Evolutionary conservation across 441 rosid genomes (phyloP), one percentile per base, ranked within the genome.

Genomic region (Francoa sonchifolia): DNA sequence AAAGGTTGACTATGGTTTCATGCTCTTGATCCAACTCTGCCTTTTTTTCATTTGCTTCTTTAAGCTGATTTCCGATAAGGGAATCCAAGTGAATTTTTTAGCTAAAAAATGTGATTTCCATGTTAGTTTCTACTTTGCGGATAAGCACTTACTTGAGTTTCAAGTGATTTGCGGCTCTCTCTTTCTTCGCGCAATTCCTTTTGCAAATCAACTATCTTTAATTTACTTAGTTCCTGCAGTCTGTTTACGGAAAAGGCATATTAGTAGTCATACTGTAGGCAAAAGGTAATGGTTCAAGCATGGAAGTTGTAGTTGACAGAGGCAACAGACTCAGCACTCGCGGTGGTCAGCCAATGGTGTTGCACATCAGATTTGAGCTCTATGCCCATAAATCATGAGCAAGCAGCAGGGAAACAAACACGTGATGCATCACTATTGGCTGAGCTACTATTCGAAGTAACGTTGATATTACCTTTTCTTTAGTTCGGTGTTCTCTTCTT

Each of bases 1-100:
- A 74, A 14, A 85, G 65, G 8, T 65, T 62, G 34, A 85, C 63
- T 16, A 89, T 62, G 53, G 73, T 69, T 48, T 48, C 54, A 27
- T 48, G 54, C 33, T 48, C 54, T 36, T 22, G 28, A 44, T 67
- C 58, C 57, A 64, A 19, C 6, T 19, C 49, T 15, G 50, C 51
- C 8, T 27, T 38, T 62, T 39, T 59, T 28, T 15, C 16, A 15
- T 60, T 27, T 15, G 59, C 52, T 27, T 48, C 54, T 14, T 55
- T 47, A 5, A 73, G 55, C 75, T 65, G 54, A 15, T 17, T 15
- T 33, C 37, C 13, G 14, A 4, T 4, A 4, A 17, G 27, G 2
- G 0, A 23, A 18, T 20, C 9, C 13, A 36, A 13, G 2, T 3
- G 18, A 45, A 11, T 45, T 20, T 3, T 6, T 12, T 33, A 17